Evolutionary conservation across 176 grass and related monocot species (phyloP), one percentile per base, ranked within the genome.

Genomic region (Saccharum spontaneum): DNA sequence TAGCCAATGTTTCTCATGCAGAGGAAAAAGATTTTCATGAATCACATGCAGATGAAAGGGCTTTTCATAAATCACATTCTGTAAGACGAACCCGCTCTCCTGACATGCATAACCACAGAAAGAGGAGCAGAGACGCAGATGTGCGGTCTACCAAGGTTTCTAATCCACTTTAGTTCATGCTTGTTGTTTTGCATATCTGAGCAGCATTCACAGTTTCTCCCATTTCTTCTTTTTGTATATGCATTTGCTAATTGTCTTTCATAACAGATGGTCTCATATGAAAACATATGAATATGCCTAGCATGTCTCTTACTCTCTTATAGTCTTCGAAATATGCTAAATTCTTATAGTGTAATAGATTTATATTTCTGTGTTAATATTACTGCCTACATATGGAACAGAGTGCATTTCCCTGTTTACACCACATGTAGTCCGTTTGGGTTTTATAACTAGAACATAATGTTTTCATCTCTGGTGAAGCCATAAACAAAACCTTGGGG

Each of bases 111-210:
- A 70, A 80, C 84, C 79, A 77, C 36, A 89, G 81, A 88, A 92
- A 90, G 81, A 87, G 93, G 68, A 75, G 26, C 64, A 76, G 88
- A 80, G 88, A 94, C 52, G 88, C 89, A 15, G 86, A 92, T 57
- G 30, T 59, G 49, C 84, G 73, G n/a, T 77, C 66, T 69, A 87
- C 22, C 13, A 92, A 93, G 95, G 95, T 97, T 59, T 73, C 12
- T 75, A 63, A 48, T 36, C 41, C 41, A 22, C 59, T 79, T 62
- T 26, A 33, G 24, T 48, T 67, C 43, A 43, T 65, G 23, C 69
- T 49, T 13, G 36, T 11, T 61, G 46, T 61, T 63, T 90, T 84
- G 36, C 69, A 84, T 70, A 79, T 7, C 22, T 2, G 72, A 12
- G 36, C 65, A n/a, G 72, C 43, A 33, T 63, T 63, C 17, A 8